phyloP scores from a whole-genome alignment of 306 rosid species.

The Fragaria iinumae region DNA sequence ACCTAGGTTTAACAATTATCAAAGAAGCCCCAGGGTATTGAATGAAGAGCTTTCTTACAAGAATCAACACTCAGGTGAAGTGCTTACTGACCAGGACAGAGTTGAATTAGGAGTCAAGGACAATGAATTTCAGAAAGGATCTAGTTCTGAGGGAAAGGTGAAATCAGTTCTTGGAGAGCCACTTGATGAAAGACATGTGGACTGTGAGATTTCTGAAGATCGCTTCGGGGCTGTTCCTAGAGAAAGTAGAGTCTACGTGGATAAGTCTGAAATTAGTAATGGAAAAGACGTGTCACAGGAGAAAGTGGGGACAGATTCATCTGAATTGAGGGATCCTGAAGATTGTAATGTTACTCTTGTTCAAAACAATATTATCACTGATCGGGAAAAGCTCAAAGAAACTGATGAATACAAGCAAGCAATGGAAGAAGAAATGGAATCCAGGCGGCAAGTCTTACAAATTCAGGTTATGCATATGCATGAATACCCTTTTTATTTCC shows the following conservation, averaged over 20 bases:
- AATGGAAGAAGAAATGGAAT: conserved; percentile 78
- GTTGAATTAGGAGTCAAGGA: conserved; percentile 23
- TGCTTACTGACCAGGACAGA: conserved; percentile 18
- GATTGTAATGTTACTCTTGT: conserved; percentile 22
- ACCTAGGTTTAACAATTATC: conserved; percentile 9
- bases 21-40: background rate
- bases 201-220: conserved; percentile 21
- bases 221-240: conserved; percentile 12
- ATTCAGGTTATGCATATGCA: conserved; percentile 62
- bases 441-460: conserved; percentile 75
- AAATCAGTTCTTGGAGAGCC: conserved; percentile 9
- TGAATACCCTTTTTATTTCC: background rate
- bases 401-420: conserved; percentile 84
- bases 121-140: background rate
- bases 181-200: conserved; percentile 10
- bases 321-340: conserved; percentile 23
- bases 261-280: conserved; percentile 14
- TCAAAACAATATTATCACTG: conserved; percentile 48
- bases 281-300: conserved; percentile 18
- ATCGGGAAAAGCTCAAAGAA: conserved; percentile 78
- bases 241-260: conserved; percentile 5
- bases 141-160: conserved; percentile 12
- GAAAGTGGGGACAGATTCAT: conserved; percentile 13
- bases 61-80: conserved; percentile 14
- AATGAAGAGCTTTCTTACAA: background rate